These are phyloP conservation scores for Fusarium coffeatum DNA, from an alignment of 2,329 filamentous ascomycete genomes.

Conservation along the genomic window DNA sequence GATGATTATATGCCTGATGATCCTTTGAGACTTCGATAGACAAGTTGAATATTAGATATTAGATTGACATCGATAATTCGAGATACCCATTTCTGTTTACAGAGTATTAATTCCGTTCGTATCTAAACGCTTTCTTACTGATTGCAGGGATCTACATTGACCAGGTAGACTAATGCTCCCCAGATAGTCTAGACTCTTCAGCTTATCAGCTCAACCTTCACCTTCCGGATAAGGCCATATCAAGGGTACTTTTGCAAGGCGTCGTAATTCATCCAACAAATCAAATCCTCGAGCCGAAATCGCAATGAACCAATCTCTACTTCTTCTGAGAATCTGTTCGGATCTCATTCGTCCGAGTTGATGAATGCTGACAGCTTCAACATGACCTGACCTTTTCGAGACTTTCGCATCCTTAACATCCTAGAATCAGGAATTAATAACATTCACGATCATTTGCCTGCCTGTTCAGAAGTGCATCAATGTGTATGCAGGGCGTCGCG, in stretches of 20 bases:
- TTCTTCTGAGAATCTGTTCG: not conserved
- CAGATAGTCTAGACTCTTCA: not conserved
- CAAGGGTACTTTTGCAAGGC: slow-evolving; percentile 39
- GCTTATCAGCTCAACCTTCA: slow-evolving; percentile 14
- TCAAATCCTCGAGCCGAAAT: not conserved
- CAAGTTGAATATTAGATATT: not conserved
- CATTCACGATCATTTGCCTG: not conserved
- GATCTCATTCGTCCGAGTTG: slow-evolving; percentile 11
- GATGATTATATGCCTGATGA: slow-evolving; percentile 43
- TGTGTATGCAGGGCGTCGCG: not conserved
- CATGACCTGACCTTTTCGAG: not conserved
- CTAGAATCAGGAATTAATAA: not conserved
- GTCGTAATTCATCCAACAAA: slow-evolving; percentile 3
- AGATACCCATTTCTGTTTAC: slow-evolving; percentile 8
- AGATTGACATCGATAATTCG: not conserved
- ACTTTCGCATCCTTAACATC: no score
- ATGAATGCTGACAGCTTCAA: slow-evolving; percentile 14
- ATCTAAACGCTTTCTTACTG: not conserved
- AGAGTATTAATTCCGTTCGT: not conserved
- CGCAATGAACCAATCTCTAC: not conserved
- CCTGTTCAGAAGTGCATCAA: not conserved
- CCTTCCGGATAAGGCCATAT: slow-evolving; percentile 37
- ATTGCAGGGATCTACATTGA: not conserved
- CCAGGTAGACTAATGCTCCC: not conserved
- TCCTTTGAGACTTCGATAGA: slow-evolving; percentile 42